Evolutionary conservation across 2,329 filamentous ascomycete species (phyloP).

Genomic region (Grosmannia huntii): DNA sequence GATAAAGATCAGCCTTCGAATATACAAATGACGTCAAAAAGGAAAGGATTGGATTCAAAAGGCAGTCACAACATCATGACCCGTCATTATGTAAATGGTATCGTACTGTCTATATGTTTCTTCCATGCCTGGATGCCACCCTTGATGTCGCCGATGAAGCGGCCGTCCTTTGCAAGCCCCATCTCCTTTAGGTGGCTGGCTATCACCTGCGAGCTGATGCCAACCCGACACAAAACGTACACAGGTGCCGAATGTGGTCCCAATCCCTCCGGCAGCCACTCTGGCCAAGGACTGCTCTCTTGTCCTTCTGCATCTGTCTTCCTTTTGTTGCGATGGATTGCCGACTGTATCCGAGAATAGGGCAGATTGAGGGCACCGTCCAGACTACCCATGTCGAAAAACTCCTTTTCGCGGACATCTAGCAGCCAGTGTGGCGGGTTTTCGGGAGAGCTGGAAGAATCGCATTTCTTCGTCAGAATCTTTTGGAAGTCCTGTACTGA

Average conservation of each 20-base stretch:
- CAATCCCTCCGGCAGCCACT: conserved; percentile 26
- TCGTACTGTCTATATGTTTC: conserved; percentile 45
- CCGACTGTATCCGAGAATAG: conserved; percentile 35
- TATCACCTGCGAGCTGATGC: conserved; percentile 67
- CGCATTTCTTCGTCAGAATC: conserved; percentile 1
- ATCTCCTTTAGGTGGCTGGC: conserved; percentile 51
- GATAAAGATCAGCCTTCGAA: background rate
- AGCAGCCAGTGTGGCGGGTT: conserved; percentile 45
- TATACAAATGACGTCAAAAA: background rate
- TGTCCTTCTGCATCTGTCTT: background rate
- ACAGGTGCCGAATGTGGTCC: conserved; percentile 36
- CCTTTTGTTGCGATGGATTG: background rate
- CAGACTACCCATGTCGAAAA: conserved; percentile 70
- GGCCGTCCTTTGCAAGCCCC: conserved; percentile 37
- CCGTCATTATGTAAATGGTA: conserved; percentile 35
- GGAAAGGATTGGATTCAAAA: background rate
- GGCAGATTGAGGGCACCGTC: conserved; percentile 64
- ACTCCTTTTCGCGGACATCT: conserved; percentile 74
- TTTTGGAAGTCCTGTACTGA: conserved; percentile 45
- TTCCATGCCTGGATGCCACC: conserved; percentile 67
- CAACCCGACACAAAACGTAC: conserved; percentile 60
- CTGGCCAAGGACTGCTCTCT: conserved; percentile 12
- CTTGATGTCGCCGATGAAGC: conserved; percentile 56
- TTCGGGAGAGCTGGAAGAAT: background rate
- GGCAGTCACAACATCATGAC: no score